Percentiles rank a stretch among this genome's conserved stretches.
Evolutionary conservation across 306 rosid genomes (phyloP).

Genomic region (Begonia fuchsioides): DNA sequence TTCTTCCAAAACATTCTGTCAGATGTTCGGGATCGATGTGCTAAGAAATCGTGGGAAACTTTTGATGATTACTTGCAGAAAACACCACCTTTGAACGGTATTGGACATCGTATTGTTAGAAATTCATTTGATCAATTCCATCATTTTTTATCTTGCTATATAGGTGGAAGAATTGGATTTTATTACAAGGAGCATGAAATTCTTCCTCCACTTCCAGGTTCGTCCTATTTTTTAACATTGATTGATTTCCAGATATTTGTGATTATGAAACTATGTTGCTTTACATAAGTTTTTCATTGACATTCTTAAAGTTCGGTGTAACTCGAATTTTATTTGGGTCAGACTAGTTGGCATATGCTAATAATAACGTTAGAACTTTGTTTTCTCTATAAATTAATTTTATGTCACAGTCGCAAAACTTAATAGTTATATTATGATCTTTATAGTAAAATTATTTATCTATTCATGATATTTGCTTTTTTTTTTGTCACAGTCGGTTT

Average conservation of each 20-base stretch:
- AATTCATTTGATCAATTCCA: conserved; percentile 13
- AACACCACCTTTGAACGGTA: conserved; percentile 73
- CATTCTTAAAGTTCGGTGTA: too few relatives aligned
- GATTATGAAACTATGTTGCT: too few relatives aligned
- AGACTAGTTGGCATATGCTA: too few relatives aligned
- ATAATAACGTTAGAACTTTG: too few relatives aligned
- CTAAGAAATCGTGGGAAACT: conserved; percentile 66
- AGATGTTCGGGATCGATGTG: conserved; percentile 68
- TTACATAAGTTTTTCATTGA: too few relatives aligned
- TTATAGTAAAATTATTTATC: too few relatives aligned
- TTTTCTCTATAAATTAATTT: too few relatives aligned
- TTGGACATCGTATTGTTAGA: conserved; percentile 5
- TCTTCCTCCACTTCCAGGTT: conserved; percentile 96
- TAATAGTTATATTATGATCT: too few relatives aligned
- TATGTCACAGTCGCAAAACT: too few relatives aligned
- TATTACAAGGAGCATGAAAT: conserved; percentile 96
- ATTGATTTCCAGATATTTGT: too few relatives aligned
- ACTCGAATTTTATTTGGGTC: too few relatives aligned
- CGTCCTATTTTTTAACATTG: neutral
- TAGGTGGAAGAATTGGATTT: conserved; percentile 87
- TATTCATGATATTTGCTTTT: too few relatives aligned
- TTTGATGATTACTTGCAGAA: conserved; percentile 51
- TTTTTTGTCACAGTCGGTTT: conserved; percentile 41
- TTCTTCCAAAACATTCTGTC: conserved; percentile 13
- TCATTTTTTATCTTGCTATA: conserved; percentile 10